Percentiles rank a stretch among this genome's conserved stretches.
Conservation (phyloP, 1,139 yeast genomes). For the Candida sojae region DNA sequence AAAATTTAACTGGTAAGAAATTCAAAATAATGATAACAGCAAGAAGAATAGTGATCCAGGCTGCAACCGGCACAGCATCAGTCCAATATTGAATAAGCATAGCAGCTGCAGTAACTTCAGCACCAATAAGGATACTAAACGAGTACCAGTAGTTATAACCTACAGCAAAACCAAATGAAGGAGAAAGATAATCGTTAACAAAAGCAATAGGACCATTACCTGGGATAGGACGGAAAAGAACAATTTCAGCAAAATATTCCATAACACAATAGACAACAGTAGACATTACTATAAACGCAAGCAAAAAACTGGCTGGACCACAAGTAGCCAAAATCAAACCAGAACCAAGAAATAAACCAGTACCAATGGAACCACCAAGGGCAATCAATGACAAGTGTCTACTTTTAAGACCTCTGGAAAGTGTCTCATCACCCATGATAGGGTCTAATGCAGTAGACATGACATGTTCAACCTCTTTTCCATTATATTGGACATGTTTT, state of each 20-base stretch:
- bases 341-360: constrained; percentile 48
- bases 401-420: constrained; percentile 39
- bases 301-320: constrained; percentile 56
- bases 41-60: constrained; percentile 54
- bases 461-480: not conserved
- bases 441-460: not conserved
- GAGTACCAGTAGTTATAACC: constrained; percentile 54
- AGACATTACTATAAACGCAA: constrained; percentile 52
- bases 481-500: not conserved
- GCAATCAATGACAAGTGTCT: constrained; percentile 42
- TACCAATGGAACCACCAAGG: constrained; percentile 43
- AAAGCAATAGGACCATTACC: constrained; percentile 46
- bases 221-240: constrained; percentile 54
- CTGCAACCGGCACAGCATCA: constrained; percentile 47
- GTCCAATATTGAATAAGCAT: constrained; percentile 60
- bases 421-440: constrained; percentile 13
- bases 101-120: constrained; percentile 56
- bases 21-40: constrained; percentile 39
- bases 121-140: constrained; percentile 48
- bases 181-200: constrained; percentile 36
- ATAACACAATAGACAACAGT: constrained; percentile 55
- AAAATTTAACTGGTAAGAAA: constrained; percentile 48
- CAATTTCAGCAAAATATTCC: constrained; percentile 65
- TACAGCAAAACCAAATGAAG: constrained; percentile 46
- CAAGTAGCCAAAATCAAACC: constrained; percentile 47